Evolutionary conservation across 83 land plant genomes (phyloP).

Genomic region (Diphasiastrum complanatum): DNA sequence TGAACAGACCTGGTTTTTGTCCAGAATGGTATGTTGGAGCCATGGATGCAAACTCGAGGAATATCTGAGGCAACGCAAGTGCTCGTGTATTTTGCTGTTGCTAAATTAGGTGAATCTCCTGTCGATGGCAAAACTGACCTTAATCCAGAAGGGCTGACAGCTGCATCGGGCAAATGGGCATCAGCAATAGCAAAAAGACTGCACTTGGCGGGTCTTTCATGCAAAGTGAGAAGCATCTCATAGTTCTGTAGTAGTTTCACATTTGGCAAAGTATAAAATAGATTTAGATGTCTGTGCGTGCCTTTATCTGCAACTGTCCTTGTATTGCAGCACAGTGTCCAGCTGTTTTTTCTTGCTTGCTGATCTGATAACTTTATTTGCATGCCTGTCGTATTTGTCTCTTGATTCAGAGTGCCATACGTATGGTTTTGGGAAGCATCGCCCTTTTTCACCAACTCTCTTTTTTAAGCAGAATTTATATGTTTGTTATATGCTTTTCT

Average conservation of each 20-base stretch:
- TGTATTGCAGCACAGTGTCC: not conserved
- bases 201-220: slow-evolving; percentile 73
- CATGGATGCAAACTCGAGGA: slow-evolving; percentile 79
- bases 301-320: not conserved
- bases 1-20: slow-evolving; percentile 92
- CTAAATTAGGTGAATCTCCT: slow-evolving; percentile 88
- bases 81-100: slow-evolving; percentile 89
- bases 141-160: slow-evolving; percentile 94
- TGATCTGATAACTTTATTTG: not conserved
- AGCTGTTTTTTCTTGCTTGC: not conserved
- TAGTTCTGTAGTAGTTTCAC: no score
- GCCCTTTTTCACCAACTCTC: no score
- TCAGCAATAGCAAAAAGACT: slow-evolving; percentile 70
- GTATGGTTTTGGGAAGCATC: no score
- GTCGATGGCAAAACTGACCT: slow-evolving; percentile 91
- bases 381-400: not conserved
- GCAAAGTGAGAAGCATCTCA: slow-evolving; percentile 73
- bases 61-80: slow-evolving; percentile 67
- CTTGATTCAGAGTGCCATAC: no score
- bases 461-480: no score
- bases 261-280: no score
- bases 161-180: slow-evolving; percentile 96
- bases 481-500: no score
- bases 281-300: slow-evolving; percentile 4
- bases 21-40: slow-evolving; percentile 99